phyloP scores from a whole-genome alignment of 139 green algal species.

The Coelastrella sp. region DNA sequence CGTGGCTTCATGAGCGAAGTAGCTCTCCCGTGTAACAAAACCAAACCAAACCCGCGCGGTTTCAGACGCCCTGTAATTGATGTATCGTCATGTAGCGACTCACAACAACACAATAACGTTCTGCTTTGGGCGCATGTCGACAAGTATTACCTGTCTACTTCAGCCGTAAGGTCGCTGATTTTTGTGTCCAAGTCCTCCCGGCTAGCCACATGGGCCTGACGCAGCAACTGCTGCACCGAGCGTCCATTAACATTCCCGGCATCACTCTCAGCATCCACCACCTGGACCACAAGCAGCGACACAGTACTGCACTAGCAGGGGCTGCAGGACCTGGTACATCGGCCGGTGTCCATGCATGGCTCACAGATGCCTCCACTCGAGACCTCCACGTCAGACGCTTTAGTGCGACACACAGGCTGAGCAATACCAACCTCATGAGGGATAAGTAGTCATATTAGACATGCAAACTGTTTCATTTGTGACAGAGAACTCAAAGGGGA shows the following conservation, averaged over 20 bases:
- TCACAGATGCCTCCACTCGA: too few relatives aligned
- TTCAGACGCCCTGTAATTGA: background rate
- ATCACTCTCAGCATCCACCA: background rate
- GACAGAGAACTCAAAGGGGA: too few relatives aligned
- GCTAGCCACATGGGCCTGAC: background rate
- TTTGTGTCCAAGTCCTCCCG: background rate
- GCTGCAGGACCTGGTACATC: background rate
- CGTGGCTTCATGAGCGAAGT: too few relatives aligned
- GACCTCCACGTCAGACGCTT: too few relatives aligned
- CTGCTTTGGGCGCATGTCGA: too few relatives aligned
- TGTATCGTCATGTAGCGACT: background rate
- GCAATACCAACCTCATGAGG: too few relatives aligned
- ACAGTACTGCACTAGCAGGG: background rate
- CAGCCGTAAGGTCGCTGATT: background rate
- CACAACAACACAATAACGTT: too few relatives aligned
- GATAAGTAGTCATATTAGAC: too few relatives aligned
- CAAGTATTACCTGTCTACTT: conserved; percentile 1
- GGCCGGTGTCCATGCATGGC: background rate
- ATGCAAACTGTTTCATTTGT: too few relatives aligned
- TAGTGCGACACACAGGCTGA: too few relatives aligned
- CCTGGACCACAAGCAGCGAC: background rate
- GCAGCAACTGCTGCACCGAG: conserved; percentile 5
- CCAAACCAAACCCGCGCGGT: too few relatives aligned
- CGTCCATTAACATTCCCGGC: background rate
- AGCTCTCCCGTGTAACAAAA: too few relatives aligned